Percentiles rank a stretch among this genome's conserved stretches.
Conservation (phyloP, 2,329 filamentous ascomycete genomes). For the Beauveria australis region DNA sequence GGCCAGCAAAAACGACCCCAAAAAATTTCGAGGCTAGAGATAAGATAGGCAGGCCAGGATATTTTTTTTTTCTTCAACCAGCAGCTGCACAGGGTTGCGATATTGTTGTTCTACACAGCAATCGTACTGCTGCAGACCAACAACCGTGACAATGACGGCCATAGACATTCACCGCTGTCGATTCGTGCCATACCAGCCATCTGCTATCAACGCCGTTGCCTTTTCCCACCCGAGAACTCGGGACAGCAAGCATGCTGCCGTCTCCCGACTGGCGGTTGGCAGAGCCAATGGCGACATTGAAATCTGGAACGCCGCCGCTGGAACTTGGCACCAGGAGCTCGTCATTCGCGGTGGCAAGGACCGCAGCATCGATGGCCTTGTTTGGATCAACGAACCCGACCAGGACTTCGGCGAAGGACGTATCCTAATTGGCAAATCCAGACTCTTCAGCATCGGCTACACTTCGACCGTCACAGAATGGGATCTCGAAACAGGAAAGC, state of each 20-base stretch:
- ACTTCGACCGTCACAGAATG: conserved; percentile 90
- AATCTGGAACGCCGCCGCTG: conserved; percentile 85
- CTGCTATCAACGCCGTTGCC: conserved; percentile 87
- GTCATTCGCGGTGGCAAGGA: conserved; percentile 77
- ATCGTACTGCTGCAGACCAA: conserved; percentile 7
- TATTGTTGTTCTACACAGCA: neutral
- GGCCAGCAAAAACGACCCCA: conserved; percentile 9
- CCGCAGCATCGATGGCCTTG: conserved; percentile 80
- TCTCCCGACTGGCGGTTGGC: conserved; percentile 75
- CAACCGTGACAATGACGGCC: conserved; percentile 12
- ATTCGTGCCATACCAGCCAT: conserved; percentile 87
- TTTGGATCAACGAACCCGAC: conserved; percentile 82
- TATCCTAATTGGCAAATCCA: conserved; percentile 59
- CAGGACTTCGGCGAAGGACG: conserved; percentile 57
- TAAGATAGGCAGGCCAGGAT: conserved; percentile 13
- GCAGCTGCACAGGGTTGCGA: conserved; percentile 5
- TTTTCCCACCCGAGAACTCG: conserved; percentile 67
- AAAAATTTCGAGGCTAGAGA: conserved; percentile 20
- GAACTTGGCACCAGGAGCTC: conserved; percentile 82
- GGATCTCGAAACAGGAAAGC: conserved; percentile 73
- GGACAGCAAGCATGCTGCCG: conserved; percentile 40
- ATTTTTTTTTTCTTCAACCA: conserved; percentile 21
- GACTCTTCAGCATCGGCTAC: conserved; percentile 94
- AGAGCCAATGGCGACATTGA: conserved; percentile 94
- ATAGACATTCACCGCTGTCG: conserved; percentile 98